Evolutionary conservation across 495 filamentous ascomycete species (phyloP).

Genomic region (Neurospora sp.): DNA sequence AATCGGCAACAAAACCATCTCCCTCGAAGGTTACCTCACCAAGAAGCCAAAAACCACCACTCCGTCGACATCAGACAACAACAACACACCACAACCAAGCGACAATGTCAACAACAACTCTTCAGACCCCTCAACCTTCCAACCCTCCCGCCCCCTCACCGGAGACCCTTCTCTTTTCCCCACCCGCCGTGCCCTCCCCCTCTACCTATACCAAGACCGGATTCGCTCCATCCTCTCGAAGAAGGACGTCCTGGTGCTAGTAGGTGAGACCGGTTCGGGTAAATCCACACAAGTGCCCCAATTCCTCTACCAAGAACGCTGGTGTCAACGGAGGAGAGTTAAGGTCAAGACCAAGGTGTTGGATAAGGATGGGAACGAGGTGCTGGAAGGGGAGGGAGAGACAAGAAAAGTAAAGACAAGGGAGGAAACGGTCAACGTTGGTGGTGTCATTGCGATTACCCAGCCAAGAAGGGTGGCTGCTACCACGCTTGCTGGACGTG

Average conservation of each 20-base stretch:
- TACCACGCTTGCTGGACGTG: constrained; percentile 80
- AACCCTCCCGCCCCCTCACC: background rate
- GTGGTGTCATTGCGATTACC: constrained; percentile 89
- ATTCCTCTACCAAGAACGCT: constrained; percentile 69
- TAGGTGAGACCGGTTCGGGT: constrained; percentile 92
- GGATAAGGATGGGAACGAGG: background rate
- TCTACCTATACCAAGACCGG: constrained; percentile 61
- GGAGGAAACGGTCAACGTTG: constrained; percentile 45
- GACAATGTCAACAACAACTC: background rate
- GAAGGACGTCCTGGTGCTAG: constrained; percentile 71
- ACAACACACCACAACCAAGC: constrained; percentile 1
- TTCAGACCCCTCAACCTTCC: background rate
- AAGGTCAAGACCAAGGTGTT: constrained; percentile 22
- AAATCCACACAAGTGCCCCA: constrained; percentile 97
- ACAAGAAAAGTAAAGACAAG: constrained; percentile 12
- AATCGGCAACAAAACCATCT: constrained; percentile 31
- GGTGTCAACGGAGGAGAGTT: constrained; percentile 55
- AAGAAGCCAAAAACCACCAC: constrained; percentile 19
- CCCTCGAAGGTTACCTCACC: constrained; percentile 30
- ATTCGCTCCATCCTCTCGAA: constrained; percentile 56
- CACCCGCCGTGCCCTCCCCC: constrained; percentile 56
- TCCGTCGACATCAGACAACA: background rate
- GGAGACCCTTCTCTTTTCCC: constrained; percentile 26
- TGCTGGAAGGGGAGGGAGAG: background rate
- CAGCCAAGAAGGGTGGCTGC: constrained; percentile 91